Evolutionary conservation across 1,139 yeast species (phyloP).

Genomic region (Yamadazyma spencermartinsiae): DNA sequence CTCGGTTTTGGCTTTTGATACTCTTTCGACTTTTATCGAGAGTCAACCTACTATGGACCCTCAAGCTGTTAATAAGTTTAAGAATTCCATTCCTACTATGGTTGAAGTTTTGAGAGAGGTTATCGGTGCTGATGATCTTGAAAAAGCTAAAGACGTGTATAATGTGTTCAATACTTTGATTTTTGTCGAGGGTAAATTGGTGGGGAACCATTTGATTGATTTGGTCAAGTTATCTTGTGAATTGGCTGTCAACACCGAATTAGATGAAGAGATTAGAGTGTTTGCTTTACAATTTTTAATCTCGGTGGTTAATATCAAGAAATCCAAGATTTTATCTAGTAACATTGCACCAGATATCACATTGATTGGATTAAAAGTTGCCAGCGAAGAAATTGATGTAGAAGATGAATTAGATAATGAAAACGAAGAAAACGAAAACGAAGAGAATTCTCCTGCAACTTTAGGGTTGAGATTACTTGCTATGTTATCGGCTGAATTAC

Average conservation of each 20-base stretch:
- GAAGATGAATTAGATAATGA: conserved; percentile 72
- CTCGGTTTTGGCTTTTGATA: conserved; percentile 80
- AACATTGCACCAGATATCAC: conserved; percentile 84
- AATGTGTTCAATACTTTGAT: conserved; percentile 83
- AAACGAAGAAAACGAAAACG: conserved; percentile 89
- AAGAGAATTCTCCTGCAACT: conserved; percentile 78
- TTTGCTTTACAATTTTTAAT: conserved; percentile 85
- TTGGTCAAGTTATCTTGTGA: conserved; percentile 75
- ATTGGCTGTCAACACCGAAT: conserved; percentile 63
- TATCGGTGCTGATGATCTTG: conserved; percentile 68
- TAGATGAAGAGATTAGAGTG: conserved; percentile 80
- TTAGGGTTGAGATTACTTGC: conserved; percentile 82
- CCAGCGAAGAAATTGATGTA: conserved; percentile 77
- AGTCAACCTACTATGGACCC: conserved; percentile 49
- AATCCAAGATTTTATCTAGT: conserved; percentile 58
- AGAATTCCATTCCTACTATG: conserved; percentile 73
- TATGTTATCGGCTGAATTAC: conserved; percentile 76
- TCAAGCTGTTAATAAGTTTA: conserved; percentile 58
- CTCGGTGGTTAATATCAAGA: conserved; percentile 72
- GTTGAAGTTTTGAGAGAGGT: conserved; percentile 79
- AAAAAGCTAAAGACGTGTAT: conserved; percentile 72
- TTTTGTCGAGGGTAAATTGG: conserved; percentile 70
- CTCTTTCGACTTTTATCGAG: conserved; percentile 67
- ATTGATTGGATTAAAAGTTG: conserved; percentile 70
- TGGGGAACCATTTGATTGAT: conserved; percentile 73